Base-by-base conservation (phyloP, 179 eudicot species). In the Pouteria campechiana region DNA sequence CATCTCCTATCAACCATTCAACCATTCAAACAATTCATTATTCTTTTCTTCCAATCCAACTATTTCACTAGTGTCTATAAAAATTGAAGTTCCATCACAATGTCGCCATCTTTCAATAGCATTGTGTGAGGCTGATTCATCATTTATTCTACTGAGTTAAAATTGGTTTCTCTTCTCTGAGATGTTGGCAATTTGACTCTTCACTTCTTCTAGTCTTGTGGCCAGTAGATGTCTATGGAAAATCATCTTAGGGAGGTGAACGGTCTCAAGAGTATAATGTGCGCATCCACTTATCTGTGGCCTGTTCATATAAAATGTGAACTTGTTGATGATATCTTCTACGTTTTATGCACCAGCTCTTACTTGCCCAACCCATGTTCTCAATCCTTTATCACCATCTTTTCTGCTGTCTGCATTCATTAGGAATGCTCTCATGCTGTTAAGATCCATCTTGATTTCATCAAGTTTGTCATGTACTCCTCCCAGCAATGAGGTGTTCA, bases 311-410 rank as follows among this genome's bases (percentile, higher is more conserved):
- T 50, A 41, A 52, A 56, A 48, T 41, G 57, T 52, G 32, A 38
- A 64, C 29, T 64, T 63, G 46, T 64, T 63, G 1, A 64, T 11
- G 12, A 51, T 43, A 37, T 64, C 53, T 25, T 64, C 69, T 5
- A 46, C 52, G 45, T 64, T 24, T 24, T 25, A 7, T 7, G 63
- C 39, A 32, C 51, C 59, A 32, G 50, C 55, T 34, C 69, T 45
- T 1, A 64, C 63, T 29, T 64, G 69, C 50, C 54, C 41, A 22
- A 64, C 59, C 69, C 69, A 64, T 5, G 69, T 50, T 45, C 57
- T 47, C 33, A 63, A 48, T 15, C 40, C 19, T 33, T 35, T 55
- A 23, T 36, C 45, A 44, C 25, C 57, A 17, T 27, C 44, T 48
- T 44, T 38, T 16, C 46, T 50, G 14, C 54, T 27, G 40, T 64